phyloP scores from a whole-genome alignment of 192 early-diverging fungal species.

The Coemansia aciculifera region DNA sequence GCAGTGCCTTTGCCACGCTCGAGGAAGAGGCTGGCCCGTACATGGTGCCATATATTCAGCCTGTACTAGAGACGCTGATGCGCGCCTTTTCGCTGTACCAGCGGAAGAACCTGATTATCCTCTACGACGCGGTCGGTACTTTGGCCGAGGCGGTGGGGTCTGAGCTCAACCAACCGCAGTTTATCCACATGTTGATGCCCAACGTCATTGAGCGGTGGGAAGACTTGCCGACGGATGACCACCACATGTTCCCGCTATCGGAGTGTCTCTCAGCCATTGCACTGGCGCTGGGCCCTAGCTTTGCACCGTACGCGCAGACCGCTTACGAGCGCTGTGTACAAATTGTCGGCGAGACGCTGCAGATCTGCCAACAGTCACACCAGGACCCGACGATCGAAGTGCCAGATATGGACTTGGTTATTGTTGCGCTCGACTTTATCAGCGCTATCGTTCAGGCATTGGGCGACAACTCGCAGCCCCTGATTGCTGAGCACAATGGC shows the following conservation, averaged over 20 bases:
- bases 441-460: conserved; percentile 93
- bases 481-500: conserved; percentile 72
- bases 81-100: conserved; percentile 90
- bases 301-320: conserved; percentile 78
- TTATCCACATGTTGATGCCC: conserved; percentile 83
- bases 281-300: conserved; percentile 81
- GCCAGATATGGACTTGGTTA: conserved; percentile 95
- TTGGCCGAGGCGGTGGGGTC: conserved; percentile 88
- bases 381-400: conserved; percentile 54
- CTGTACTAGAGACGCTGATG: conserved; percentile 80
- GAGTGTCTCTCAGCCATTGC: conserved; percentile 91
- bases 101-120: conserved; percentile 90
- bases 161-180: conserved; percentile 78
- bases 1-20: conserved; percentile 92
- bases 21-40: conserved; percentile 86
- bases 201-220: conserved; percentile 88
- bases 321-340: conserved; percentile 90
- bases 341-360: conserved; percentile 80
- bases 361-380: conserved; percentile 61
- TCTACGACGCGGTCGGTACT: conserved; percentile 98
- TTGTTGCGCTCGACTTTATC: conserved; percentile 94
- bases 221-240: conserved; percentile 75
- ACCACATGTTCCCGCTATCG: conserved; percentile 91
- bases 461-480: conserved; percentile 67
- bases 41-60: conserved; percentile 85